Conservation (phyloP, 805 yeast genomes). For the Myxozyma melibiosi region DNA sequence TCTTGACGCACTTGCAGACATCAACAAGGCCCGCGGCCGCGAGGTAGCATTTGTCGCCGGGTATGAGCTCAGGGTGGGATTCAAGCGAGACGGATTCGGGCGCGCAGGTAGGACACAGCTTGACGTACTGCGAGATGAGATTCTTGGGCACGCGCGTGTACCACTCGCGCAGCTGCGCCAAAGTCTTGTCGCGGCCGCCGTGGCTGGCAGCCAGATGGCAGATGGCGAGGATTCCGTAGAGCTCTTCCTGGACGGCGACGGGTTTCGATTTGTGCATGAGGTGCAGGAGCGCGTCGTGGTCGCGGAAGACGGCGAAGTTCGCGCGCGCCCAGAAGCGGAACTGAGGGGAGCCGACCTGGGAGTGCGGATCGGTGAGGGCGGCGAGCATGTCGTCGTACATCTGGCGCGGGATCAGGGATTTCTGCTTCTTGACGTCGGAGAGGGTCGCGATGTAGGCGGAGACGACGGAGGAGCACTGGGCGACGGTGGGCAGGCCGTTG, state of each 20-base stretch:
- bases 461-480: constrained; percentile 23
- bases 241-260: constrained; percentile 30
- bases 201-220: constrained; percentile 23
- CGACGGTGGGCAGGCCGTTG: constrained; percentile 28
- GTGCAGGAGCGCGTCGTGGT: not conserved
- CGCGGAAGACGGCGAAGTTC: constrained; percentile 23
- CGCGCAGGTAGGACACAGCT: constrained; percentile 32
- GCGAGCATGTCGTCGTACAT: constrained; percentile 25
- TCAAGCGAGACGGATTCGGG: constrained; percentile 75
- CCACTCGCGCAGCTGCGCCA: constrained; percentile 28
- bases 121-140: constrained; percentile 29
- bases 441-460: constrained; percentile 30
- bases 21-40: constrained; percentile 2
- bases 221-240: constrained; percentile 25
- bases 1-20: constrained; percentile 11
- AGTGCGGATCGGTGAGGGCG: constrained; percentile 12
- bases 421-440: constrained; percentile 26
- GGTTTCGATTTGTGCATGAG: constrained; percentile 31
- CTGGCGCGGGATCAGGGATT: constrained; percentile 25
- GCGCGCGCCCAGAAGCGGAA: constrained; percentile 31
- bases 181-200: constrained; percentile 34
- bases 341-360: constrained; percentile 19
- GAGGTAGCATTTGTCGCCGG: constrained; percentile 13
- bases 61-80: constrained; percentile 57
- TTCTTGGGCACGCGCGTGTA: constrained; percentile 32